These are phyloP conservation scores for Fusarium brachygibbosum DNA, from an alignment of 2,329 filamentous ascomycete species.

Conservation along the genomic window DNA sequence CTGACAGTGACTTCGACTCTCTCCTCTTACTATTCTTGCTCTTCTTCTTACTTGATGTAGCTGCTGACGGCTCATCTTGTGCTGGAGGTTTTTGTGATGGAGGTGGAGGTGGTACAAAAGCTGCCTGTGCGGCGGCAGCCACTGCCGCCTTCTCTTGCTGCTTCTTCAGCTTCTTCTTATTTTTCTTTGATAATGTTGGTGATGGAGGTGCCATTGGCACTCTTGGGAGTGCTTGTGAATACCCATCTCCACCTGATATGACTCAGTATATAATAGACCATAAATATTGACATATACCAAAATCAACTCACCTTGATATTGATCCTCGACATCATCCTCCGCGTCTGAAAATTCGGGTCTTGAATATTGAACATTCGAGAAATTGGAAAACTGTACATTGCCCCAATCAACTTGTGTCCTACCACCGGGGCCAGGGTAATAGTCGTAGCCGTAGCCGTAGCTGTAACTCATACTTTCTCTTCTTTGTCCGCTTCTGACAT, in stretches of 20 bases:
- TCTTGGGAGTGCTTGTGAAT: constrained; percentile 31
- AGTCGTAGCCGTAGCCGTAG: constrained; percentile 51
- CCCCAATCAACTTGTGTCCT: constrained; percentile 57
- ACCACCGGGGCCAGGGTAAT: constrained; percentile 53
- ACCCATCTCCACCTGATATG: constrained; percentile 27
- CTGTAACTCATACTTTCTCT: constrained; percentile 59
- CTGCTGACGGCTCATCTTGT: constrained; percentile 19
- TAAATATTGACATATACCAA: not conserved
- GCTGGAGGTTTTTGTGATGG: constrained; percentile 31
- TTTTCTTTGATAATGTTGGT: constrained; percentile 39
- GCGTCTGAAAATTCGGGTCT: constrained; percentile 58
- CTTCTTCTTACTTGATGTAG: constrained; percentile 33
- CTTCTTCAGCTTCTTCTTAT: constrained; percentile 38
- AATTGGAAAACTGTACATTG: constrained; percentile 59
- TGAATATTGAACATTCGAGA: constrained; percentile 59
- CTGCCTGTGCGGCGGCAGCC: constrained; percentile 10
- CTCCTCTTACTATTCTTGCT: constrained; percentile 48
- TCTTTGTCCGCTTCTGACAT: constrained; percentile 49
- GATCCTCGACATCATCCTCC: constrained; percentile 49
- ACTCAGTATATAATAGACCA: constrained; percentile 1
- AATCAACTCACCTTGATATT: constrained; percentile 38
- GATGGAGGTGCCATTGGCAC: constrained; percentile 17
- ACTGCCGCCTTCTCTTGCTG: constrained; percentile 26
- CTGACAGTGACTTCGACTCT: constrained; percentile 17
- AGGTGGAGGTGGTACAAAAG: constrained; percentile 14